Conservation (phyloP, 2,329 filamentous ascomycete species). For the Calonectria hawksworthii region DNA sequence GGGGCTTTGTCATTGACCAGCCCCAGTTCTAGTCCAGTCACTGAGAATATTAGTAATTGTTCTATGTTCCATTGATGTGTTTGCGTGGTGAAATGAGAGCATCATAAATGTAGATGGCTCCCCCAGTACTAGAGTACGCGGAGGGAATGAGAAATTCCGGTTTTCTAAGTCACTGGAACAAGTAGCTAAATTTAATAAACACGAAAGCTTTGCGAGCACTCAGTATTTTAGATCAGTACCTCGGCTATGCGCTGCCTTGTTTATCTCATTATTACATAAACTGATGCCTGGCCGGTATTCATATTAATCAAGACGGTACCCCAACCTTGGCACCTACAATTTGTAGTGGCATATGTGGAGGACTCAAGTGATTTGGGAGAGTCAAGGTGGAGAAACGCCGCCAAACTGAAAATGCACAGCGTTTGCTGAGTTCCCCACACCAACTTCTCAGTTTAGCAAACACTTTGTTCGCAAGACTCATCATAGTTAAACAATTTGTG, state of each 20-base stretch:
- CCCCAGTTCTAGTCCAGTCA: neutral
- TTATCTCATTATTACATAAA: neutral
- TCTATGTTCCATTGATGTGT: no score
- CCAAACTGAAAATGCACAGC: neutral
- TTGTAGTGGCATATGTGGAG: neutral
- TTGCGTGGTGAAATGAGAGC: no score
- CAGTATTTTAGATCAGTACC: neutral
- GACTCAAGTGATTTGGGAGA: neutral
- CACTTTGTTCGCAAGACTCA: neutral
- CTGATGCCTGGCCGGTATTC: neutral
- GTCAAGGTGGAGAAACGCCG: neutral
- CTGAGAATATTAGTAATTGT: no score
- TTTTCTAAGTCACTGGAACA: no score
- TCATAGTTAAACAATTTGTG: neutral
- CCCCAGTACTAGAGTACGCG: no score
- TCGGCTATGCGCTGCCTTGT: neutral
- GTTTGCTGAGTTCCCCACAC: neutral
- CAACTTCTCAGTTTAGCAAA: slow-evolving; percentile 7
- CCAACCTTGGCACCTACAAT: neutral
- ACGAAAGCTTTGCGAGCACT: no score
- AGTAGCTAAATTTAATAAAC: no score
- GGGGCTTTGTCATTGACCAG: neutral
- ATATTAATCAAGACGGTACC: neutral
- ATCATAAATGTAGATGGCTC: no score
- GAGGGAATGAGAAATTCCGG: no score